Evolutionary conservation across 495 filamentous ascomycete species (phyloP).

Genomic region (Xylaria longipes): DNA sequence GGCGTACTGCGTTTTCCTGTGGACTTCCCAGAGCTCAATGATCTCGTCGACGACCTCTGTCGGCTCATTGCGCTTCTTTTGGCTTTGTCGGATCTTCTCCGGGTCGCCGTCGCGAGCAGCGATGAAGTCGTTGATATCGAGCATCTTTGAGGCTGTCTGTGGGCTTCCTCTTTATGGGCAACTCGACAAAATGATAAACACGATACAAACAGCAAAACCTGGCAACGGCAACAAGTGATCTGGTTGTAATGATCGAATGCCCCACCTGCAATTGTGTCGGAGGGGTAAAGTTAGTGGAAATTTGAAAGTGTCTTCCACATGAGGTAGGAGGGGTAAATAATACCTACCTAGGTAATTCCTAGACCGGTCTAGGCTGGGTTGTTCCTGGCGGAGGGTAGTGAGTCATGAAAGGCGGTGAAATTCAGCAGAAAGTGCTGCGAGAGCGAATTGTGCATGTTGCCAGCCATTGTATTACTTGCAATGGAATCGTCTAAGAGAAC

Average conservation of each 20-base stretch:
- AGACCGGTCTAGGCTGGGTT: neutral
- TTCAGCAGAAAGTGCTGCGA: neutral
- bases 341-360: neutral
- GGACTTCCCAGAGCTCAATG: slow-evolving; percentile 85
- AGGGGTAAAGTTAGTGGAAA: slow-evolving; percentile 19
- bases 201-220: neutral
- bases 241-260: slow-evolving; percentile 11
- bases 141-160: slow-evolving; percentile 55
- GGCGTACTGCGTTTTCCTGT: slow-evolving; percentile 73
- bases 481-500: too few species aligned
- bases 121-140: slow-evolving; percentile 84
- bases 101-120: slow-evolving; percentile 87
- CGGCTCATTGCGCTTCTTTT: slow-evolving; percentile 77
- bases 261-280: slow-evolving; percentile 19
- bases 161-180: neutral
- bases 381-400: slow-evolving; percentile 1
- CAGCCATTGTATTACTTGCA: too few species aligned
- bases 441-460: too few species aligned
- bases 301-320: slow-evolving; percentile 4
- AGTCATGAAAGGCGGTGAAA: neutral
- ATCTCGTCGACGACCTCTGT: slow-evolving; percentile 90
- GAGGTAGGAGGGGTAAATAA: slow-evolving; percentile 10
- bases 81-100: slow-evolving; percentile 86
- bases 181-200: neutral
- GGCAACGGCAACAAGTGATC: neutral